Evolutionary conservation across 2,329 filamentous ascomycete species (phyloP), one percentile per base, ranked within the genome.

Genomic region (Alternaria brassicae): DNA sequence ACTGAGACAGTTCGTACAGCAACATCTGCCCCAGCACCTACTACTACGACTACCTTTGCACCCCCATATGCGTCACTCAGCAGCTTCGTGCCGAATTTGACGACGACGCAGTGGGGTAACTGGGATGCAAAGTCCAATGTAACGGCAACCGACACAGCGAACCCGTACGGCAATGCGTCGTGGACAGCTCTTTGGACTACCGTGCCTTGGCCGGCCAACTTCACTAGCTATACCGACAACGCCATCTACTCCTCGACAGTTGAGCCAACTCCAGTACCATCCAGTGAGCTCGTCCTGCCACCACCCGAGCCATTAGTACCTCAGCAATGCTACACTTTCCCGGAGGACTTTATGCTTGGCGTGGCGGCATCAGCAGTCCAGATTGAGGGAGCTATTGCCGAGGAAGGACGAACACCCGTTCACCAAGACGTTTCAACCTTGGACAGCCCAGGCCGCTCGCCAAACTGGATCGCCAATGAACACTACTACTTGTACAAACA

Each of bases 401-500:
- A 74, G 17, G 69, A 74, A 53, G 71, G 71, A 10, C 67, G 71
- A 19, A 67, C 67, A 12, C 71, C 72, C 37, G 60, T 52, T 9
- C 60, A 70, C 34, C 65, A 64, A 19, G 71, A 73, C 42, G 60
- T 58, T 7, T 36, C 60, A 9, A 61, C 41, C 32, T 48, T 71
- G 1, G 25, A 60, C 9, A 59, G 19, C 3, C 64, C 66, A 3
- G 62, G 47, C 9, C 23, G 44, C 3, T n/a, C 62, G 5, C 36
- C 61, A 4, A 60, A 72, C 40, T 70, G 60, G n/a, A 47, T 69
- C 7, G 80, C 81, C 2, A 83, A 81, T 40, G 82, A 84, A 71
- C 80, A 85, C 55, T 86, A 85, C 67, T 86, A 84, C 60, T 71
- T 84, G 7, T 86, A 85, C 65, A 85, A 85, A 69, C 84, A 85